Base-by-base conservation (phyloP, 129 eudicot species). In the Arctium lappa region DNA sequence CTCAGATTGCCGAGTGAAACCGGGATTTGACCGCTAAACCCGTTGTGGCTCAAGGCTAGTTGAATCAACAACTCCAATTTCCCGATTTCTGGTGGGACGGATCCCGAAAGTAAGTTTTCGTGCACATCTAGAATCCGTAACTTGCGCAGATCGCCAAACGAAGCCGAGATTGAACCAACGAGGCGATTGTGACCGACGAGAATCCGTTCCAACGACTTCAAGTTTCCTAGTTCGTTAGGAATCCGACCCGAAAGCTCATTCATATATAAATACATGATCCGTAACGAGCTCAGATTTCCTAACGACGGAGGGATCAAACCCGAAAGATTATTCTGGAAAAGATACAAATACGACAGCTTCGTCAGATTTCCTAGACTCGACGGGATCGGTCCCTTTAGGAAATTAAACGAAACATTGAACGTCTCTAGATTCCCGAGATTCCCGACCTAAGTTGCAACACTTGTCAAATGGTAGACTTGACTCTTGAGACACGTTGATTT, bases 211-310 rank as follows among this genome's bases (percentile, higher is more conserved):
- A 87, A 56, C 12, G 40, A 50, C 27, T 53, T 44, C 74, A 89
- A 79, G 40, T 29, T 75, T 42, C 82, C 83, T 16, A 77, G 46
- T 31, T 84, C 80, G 1, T 62, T 3, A 31, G 92, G 89, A 72
- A 89, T 89, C 50, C 69, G 65, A n/a, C 88, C 89, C 4, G 85
- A 81, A 69, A 87, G 80, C 12, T 80, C 8, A 72, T 87, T 87
- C 74, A 11, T 8, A 13, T 68, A 81, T 44, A 38, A 0, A 73
- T 77, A 60, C 66, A 86, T 32, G 2, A 29, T 60, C 42, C 6
- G 77, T 72, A 86, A 76, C 4, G 75, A 81, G 60, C 70, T 60
- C 62, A 86, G 72, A 13, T 81, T 82, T 76, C 85, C 88, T 33
- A 86, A 86, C 36, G 86, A 86, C 22, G 79, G 74, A 40, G 88